These are phyloP conservation scores for Emergomyces orientalis DNA, from an alignment of 2,329 filamentous ascomycete species.

Conservation along the genomic window DNA sequence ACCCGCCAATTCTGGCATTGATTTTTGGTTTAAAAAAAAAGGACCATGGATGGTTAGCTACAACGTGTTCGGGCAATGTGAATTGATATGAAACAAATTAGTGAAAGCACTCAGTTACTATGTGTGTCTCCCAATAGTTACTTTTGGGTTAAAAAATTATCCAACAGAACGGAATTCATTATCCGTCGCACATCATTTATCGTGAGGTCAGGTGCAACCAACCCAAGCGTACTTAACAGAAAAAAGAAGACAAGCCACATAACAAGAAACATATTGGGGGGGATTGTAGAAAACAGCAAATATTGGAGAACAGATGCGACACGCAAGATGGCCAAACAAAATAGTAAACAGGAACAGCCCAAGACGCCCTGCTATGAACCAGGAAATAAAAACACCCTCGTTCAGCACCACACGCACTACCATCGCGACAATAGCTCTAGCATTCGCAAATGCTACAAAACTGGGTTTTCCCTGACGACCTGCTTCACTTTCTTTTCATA, in stretches of 20 bases:
- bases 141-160: neutral
- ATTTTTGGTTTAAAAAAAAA: neutral
- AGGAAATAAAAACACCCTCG: neutral
- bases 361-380: constrained; percentile 1
- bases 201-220: neutral
- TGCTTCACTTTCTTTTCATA: constrained; percentile 84
- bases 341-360: neutral
- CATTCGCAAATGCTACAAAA: constrained; percentile 43
- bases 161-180: neutral
- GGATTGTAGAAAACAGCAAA: neutral
- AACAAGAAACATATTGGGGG: neutral
- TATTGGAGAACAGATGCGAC: neutral
- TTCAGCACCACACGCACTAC: neutral
- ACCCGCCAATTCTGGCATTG: neutral
- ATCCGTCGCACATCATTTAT: neutral
- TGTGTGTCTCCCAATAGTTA: too few species aligned
- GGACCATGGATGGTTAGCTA: neutral
- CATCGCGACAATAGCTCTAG: neutral
- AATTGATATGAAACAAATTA: too few species aligned
- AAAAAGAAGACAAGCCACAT: neutral
- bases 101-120: too few species aligned
- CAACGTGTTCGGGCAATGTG: neutral
- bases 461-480: constrained; percentile 82
- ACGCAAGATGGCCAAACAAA: neutral
- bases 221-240: neutral